These are phyloP conservation scores for Paraglomus brasilianum DNA, from an alignment of 192 early-diverging fungal genomes.

Conservation along the genomic window DNA sequence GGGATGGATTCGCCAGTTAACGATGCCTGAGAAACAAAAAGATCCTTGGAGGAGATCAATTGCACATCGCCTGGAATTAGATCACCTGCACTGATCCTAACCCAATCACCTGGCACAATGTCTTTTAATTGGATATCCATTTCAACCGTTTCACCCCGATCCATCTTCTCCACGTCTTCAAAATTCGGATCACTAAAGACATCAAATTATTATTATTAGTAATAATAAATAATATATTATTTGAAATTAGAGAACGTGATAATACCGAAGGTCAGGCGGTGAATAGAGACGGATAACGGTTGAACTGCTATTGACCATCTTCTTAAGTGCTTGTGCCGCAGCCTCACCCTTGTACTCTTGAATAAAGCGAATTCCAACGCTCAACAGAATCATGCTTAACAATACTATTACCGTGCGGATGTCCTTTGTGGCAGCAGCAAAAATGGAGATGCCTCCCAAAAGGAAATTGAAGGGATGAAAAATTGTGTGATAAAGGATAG, in stretches of 20 bases:
- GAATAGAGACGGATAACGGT: conserved; percentile 42
- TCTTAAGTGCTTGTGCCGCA: conserved; percentile 34
- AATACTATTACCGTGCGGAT: conserved; percentile 33
- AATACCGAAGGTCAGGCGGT: conserved; percentile 28
- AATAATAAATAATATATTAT: not conserved
- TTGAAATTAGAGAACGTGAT: no score
- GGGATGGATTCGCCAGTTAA: conserved; percentile 52
- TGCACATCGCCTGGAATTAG: conserved; percentile 44
- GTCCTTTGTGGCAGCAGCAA: conserved; percentile 35
- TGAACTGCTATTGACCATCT: conserved; percentile 37
- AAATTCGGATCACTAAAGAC: conserved; percentile 34
- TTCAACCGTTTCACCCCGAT: conserved; percentile 30
- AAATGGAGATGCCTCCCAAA: conserved; percentile 35
- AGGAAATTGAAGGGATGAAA: conserved; percentile 48
- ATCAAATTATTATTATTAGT: not conserved
- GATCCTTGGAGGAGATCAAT: conserved; percentile 45
- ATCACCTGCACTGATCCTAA: conserved; percentile 46
- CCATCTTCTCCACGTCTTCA: conserved; percentile 32
- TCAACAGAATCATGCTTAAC: conserved; percentile 42
- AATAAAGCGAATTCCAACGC: conserved; percentile 40
- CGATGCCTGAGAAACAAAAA: conserved; percentile 49
- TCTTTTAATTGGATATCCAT: conserved; percentile 44
- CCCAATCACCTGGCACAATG: conserved; percentile 47
- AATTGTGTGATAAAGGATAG: conserved; percentile 37
- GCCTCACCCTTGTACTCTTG: conserved; percentile 44